Conservation (phyloP, 352 stramenopile genomes). For the Phytophthora aleatoria region DNA sequence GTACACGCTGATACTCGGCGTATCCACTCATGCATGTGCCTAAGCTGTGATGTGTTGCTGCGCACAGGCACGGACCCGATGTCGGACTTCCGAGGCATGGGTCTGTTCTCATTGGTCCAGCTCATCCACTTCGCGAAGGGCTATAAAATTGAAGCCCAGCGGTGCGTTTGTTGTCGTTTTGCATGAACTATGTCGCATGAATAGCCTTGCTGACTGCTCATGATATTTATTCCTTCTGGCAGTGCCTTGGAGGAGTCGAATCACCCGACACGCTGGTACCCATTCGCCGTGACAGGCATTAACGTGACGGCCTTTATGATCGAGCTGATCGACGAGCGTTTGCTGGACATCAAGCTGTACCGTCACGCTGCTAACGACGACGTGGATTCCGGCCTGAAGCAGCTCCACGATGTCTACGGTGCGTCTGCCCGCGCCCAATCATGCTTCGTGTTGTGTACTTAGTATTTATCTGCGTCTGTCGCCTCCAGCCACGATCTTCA, state of each 20-base stretch:
- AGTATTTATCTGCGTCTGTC: not conserved
- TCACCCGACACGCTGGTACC: constrained; percentile 86
- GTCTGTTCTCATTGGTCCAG: constrained; percentile 75
- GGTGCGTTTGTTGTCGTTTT: constrained; percentile 29
- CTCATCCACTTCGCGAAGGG: constrained; percentile 77
- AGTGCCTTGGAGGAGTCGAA: constrained; percentile 84
- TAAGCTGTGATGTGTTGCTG: not conserved
- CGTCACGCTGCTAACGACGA: constrained; percentile 38
- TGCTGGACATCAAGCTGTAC: constrained; percentile 83
- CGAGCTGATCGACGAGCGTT: constrained; percentile 72
- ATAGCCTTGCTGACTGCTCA: not conserved
- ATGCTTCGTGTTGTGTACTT: constrained; percentile 5
- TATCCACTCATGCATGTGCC: not conserved
- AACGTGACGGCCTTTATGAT: constrained; percentile 86
- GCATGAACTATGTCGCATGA: not conserved
- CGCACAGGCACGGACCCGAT: constrained; percentile 74
- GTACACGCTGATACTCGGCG: constrained; percentile 22
- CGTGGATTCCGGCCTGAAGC: constrained; percentile 41
- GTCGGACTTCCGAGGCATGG: constrained; percentile 88
- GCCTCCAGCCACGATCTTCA: constrained; percentile 67
- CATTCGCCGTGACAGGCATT: constrained; percentile 86
- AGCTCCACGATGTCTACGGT: constrained; percentile 84
- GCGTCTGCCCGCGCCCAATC: constrained; percentile 8
- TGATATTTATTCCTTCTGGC: not conserved
- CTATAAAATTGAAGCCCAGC: constrained; percentile 76